Evolutionary conservation across 106 monocot species (phyloP), one percentile per base, ranked within the genome.

Genomic region (Hemerocallis citrina): DNA sequence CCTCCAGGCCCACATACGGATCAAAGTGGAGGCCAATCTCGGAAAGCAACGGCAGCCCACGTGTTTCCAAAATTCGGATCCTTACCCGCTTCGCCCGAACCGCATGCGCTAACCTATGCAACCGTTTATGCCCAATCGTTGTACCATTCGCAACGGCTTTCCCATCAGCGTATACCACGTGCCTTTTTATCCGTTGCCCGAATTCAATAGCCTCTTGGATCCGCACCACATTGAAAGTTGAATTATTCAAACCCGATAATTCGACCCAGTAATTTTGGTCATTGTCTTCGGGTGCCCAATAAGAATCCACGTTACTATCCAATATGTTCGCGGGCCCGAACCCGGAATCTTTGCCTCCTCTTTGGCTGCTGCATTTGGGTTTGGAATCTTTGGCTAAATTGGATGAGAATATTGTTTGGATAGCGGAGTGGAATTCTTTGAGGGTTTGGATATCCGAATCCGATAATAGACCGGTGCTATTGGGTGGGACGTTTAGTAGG

Each of bases 401-500:
- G 9, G 13, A 30, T 8, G 70, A 57, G 68, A 94, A 94, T 59
- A 89, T 86, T 0, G 59, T 65, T 7, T 75, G 12, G 54, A 94
- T 55, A 7, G 93, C 89, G 1, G 35, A 34, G n/a, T 62, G 89
- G 59, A 94, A 83, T 22, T 89, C 83, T 25, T 41, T 66, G 13
- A 94, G 37, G 37, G 83, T 35, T 23, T 39, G 7, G 19, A 81
- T 28, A 41, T 94, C 93, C 21, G 33, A n/a, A 4, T 64, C 73
- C 10, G 89, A 67, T 16, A 94, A 40, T 2, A 94, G 79, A 3
- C 93, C 93, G 22, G 83, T 78, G 45, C 80, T 52, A 57, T 89
- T 94, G 7, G 94, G 94, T 13, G 94, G 89, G 44, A 82, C 75
- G 63, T 94, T 94, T 34, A 94, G 73, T 8, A 94, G 75, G 6